Conservation (phyloP, 306 rosid species). For the Cucumis cinereus region DNA sequence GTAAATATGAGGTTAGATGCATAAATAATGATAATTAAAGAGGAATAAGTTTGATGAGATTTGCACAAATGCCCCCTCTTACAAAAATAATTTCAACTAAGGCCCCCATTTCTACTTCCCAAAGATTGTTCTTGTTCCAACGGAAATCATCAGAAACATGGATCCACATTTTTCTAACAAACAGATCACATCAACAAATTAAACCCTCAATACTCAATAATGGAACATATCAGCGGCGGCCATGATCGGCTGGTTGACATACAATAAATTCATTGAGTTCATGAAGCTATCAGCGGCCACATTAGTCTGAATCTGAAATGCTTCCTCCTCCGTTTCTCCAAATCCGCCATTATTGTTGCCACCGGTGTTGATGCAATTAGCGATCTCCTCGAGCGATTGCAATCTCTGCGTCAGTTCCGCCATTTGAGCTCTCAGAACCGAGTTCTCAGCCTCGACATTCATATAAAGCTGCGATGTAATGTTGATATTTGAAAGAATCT, state of each 20-base stretch:
- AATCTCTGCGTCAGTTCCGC: constrained; percentile 56
- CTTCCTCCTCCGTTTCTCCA: constrained; percentile 5
- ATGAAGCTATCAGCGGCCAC: constrained; percentile 20
- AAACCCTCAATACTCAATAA: constrained; percentile 15
- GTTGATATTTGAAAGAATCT: constrained; percentile 30
- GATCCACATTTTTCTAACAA: not conserved
- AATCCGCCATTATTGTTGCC: constrained; percentile 8
- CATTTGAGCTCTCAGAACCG: constrained; percentile 52
- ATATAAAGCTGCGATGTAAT: constrained; percentile 31
- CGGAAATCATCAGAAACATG: not conserved
- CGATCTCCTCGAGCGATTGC: constrained; percentile 49
- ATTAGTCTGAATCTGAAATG: constrained; percentile 1
- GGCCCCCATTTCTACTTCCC: not conserved
- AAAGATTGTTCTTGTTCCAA: not conserved
- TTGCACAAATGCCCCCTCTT: not conserved
- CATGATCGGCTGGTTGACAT: constrained; percentile 55
- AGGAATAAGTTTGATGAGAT: not conserved
- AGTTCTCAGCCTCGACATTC: constrained; percentile 50
- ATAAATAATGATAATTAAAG: not conserved
- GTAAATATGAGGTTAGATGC: not conserved
- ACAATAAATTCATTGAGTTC: constrained; percentile 34
- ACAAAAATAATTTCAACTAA: not conserved
- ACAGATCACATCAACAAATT: not conserved
- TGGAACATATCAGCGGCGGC: constrained; percentile 50
- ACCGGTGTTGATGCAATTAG: constrained; percentile 23